Evolutionary conservation across 768 basidiomycete species (phyloP).

Genomic region (Leccinum imitatum): DNA sequence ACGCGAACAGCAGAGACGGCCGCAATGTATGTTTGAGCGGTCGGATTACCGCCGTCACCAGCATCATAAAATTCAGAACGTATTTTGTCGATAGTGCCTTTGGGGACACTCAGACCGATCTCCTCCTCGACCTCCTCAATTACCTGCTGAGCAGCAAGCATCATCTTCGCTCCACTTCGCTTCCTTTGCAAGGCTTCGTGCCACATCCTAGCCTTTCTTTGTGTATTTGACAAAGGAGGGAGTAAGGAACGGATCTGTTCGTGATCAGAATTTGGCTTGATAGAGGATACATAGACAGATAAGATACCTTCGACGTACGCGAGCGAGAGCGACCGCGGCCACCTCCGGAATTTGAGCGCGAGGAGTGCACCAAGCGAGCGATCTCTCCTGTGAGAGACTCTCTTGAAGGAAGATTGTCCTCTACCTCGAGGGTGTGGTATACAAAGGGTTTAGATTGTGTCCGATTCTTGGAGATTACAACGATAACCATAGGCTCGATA

Average conservation of each 20-base stretch:
- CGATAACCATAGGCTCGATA: neutral
- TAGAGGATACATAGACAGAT: too few species aligned
- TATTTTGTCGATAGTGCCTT: neutral
- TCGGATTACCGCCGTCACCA: neutral
- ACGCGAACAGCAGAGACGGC: neutral
- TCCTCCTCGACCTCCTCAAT: neutral
- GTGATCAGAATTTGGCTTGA: too few species aligned
- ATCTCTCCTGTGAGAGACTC: neutral
- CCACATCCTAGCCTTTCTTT: neutral
- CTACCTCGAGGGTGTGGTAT: neutral
- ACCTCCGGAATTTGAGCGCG: neutral
- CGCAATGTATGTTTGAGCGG: neutral
- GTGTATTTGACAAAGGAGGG: neutral
- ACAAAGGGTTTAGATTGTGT: neutral
- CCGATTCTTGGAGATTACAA: neutral
- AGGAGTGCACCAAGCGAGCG: neutral
- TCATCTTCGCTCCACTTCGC: neutral
- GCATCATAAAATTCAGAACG: neutral
- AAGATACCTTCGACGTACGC: too few species aligned
- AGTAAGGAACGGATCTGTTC: neutral
- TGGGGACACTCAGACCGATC: neutral
- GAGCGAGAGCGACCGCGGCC: too few species aligned
- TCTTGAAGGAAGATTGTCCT: neutral
- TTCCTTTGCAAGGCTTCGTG: neutral
- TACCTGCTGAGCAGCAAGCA: neutral